phyloP scores from a whole-genome alignment of 306 rosid species.

The Prunus salicina region DNA sequence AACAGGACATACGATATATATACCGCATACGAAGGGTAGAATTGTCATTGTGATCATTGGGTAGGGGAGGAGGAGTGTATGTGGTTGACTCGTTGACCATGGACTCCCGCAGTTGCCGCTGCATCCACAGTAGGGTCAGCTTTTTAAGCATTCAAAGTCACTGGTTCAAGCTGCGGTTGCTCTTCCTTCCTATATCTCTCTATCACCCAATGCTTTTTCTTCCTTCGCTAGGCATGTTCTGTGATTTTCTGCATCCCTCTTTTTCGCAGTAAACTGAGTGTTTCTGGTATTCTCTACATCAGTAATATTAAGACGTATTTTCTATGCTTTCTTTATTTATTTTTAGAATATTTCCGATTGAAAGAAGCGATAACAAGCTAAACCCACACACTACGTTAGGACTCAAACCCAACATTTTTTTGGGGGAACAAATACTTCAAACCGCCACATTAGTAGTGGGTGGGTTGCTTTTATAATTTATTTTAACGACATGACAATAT shows the following conservation, averaged over 20 bases:
- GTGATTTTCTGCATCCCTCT: too few relatives aligned
- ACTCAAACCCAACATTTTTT: accelerated
- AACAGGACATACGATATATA: not conserved
- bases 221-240: too few relatives aligned
- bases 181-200: not conserved
- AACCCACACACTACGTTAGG: too few relatives aligned
- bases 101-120: conserved; percentile 27
- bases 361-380: too few relatives aligned
- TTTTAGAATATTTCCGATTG: accelerated
- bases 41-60: not conserved
- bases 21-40: not conserved
- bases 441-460: accelerated
- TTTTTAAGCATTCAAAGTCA: conserved; percentile 7
- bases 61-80: not conserved
- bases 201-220: not conserved
- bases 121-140: not conserved
- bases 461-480: too few relatives aligned
- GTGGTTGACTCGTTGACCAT: not conserved
- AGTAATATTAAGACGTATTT: too few relatives aligned
- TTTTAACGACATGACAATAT: too few relatives aligned
- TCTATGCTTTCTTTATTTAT: accelerated
- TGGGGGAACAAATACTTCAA: too few relatives aligned
- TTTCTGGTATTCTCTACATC: too few relatives aligned
- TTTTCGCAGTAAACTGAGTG: too few relatives aligned
- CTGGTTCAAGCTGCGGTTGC: not conserved